Evolutionary conservation across 352 stramenopile genomes (phyloP), one percentile per base, ranked within the genome.

Genomic region (Globisporangium paroecandrum): DNA sequence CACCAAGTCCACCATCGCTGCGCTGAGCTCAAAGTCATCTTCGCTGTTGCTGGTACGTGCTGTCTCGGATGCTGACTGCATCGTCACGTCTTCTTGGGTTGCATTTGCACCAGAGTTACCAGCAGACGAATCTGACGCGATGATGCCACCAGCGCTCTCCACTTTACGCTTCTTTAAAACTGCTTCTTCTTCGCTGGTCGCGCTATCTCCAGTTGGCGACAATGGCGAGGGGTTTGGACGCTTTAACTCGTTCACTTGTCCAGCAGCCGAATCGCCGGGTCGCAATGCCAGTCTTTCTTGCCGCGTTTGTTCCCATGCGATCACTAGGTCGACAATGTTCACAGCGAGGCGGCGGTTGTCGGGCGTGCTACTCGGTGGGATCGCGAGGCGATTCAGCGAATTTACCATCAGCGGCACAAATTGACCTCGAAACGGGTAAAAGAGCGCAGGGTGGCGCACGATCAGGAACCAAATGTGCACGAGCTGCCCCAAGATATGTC

Each of bases 401-500:
- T 98, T 98, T 7, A 98, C 89, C 93, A 99, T 98, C 8, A 98
- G 89, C 29, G 93, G 86, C 22, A 99, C 85, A 75, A 99, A 98
- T 62, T 98, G 87, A 41, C 78, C 82, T 41, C 95, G 89, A 72
- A 98, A 96, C 20, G 81, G 79, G 69, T 94, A 96, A 71, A 99
- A 99, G 32, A 99, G 69, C 15, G 89, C 77, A 25, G 91, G 90
- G 74, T 99, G 95, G 34, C 90, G 87, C 57, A 98, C 96, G 68
- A 99, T 97, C 34, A 98, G 83, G 57, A 98, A 97, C 95, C 96
- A 99, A 71, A 99, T 97, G 82, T 99, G 97, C 54, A 98, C 96
- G 18, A 99, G 83, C 65, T 99, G 97, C 15, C 87, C 87, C 0
- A 98, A 77, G 20, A 95, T 93, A 69, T 99, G 97, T 7, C 89